These are phyloP conservation scores for Nyssa sinensis DNA, from an alignment of 148 eudicot species.

Conservation along the genomic window DNA sequence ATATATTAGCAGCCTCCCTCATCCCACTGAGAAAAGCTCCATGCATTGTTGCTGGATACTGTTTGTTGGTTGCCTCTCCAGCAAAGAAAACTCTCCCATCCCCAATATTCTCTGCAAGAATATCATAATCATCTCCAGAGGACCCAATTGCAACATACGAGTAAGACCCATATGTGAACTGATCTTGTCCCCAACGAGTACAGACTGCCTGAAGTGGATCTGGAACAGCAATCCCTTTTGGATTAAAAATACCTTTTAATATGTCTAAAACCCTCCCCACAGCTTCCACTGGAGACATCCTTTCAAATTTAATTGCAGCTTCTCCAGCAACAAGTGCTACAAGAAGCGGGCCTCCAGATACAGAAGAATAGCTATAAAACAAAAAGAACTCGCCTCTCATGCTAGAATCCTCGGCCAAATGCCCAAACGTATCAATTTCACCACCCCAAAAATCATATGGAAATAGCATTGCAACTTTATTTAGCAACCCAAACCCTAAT, in stretches of 20 bases:
- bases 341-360: slow-evolving; percentile 90
- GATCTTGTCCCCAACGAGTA: slow-evolving; percentile 97
- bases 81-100: slow-evolving; percentile 86
- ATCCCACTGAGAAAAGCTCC: slow-evolving; percentile 98
- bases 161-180: slow-evolving; percentile 72
- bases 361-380: slow-evolving; percentile 84
- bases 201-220: slow-evolving; percentile 81
- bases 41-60: slow-evolving; percentile 98
- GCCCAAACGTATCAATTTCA: slow-evolving; percentile 93
- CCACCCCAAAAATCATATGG: slow-evolving; percentile 98
- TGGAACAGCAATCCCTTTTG: slow-evolving; percentile 91
- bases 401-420: slow-evolving; percentile 64
- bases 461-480: slow-evolving; percentile 94
- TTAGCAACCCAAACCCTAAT: slow-evolving; percentile 86
- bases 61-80: slow-evolving; percentile 93
- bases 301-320: slow-evolving; percentile 84
- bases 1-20: slow-evolving; percentile 95
- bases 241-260: slow-evolving; percentile 74
- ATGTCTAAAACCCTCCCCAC: slow-evolving; percentile 75
- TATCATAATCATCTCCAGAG: slow-evolving; percentile 94
- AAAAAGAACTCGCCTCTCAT: slow-evolving; percentile 94
- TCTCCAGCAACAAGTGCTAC: slow-evolving; percentile 97
- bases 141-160: slow-evolving; percentile 91
- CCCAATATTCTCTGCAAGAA: slow-evolving; percentile 82
- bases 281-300: slow-evolving; percentile 71